Base-by-base conservation (phyloP, 2,329 filamentous ascomycete genomes). In the Pyrenophora seminiperda region DNA sequence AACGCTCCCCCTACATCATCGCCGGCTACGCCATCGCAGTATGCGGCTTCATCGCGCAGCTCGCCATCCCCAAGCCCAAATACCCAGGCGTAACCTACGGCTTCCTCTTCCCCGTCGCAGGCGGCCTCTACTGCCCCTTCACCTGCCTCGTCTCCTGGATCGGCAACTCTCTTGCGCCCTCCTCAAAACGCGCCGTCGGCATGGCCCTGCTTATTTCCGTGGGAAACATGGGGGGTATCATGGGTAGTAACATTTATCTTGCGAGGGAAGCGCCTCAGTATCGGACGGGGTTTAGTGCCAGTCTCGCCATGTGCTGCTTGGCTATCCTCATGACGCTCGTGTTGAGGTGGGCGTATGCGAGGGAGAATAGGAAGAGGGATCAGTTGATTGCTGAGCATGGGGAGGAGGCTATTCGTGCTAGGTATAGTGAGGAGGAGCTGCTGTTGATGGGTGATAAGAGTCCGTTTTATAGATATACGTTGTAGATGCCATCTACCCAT, bases 21-120 rank as follows among this genome's bases (percentile, higher is more conserved):
- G 59, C 70, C 3, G 81, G 81, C 7, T 76, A 79, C 40, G 54
- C 70, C 17, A 71, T 84, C 41, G 76, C 80, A 9, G 78, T 78
- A 0, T 66, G 80, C 20, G 83, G 83, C 10, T 86, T 83, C 66
- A 75, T 78, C 46, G 77, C 85, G 30, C 76, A 85, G 19, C 74
- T 85, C 11, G 68, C 70, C 0, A 72, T 73, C 13, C 70, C 70
- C 0, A 68, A 73, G 37, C 70, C 70, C 0, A 69, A 68, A 50
- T 81, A 80, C 55, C 66, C 70, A 1, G 68, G 72, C 9, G 63
- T 83, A 4, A 73, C 79, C 0, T 75, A 80, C 11, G 76, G 75
- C 3, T 77, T 76, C 50, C 61, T 73, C 0, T 73, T 73, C 58
- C 70, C 70, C 4, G 70, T 72, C 0, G 69, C 69, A 1, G 70